Evolutionary conservation across 257 asterid species (phyloP).

Genomic region (Paraleonurus japonicus): DNA sequence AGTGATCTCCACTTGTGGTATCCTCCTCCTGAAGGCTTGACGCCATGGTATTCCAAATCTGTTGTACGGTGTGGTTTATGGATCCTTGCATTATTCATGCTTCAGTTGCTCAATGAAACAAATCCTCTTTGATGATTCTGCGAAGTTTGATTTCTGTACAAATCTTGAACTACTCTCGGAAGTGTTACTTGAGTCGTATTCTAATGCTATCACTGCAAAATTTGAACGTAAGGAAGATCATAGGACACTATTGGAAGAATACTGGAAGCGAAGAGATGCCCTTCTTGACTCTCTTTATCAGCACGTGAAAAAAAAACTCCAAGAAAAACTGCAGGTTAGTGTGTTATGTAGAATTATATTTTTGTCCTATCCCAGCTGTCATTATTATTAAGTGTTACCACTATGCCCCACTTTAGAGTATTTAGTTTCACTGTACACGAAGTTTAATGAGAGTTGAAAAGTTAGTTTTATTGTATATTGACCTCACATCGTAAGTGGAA

Average conservation of each 20-base stretch:
- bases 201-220: slow-evolving; percentile 77
- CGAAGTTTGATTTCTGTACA: slow-evolving; percentile 52
- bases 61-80: slow-evolving; percentile 74
- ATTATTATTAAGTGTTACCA: not conserved
- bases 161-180: slow-evolving; percentile 71
- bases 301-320: slow-evolving; percentile 58
- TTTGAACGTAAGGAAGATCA: slow-evolving; percentile 79
- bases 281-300: slow-evolving; percentile 78
- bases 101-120: slow-evolving; percentile 61
- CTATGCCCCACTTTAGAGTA: not conserved
- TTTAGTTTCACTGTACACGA: not conserved
- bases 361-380: not conserved
- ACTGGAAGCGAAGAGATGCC: slow-evolving; percentile 69
- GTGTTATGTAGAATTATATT: not conserved
- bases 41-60: slow-evolving; percentile 83
- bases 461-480: not conserved
- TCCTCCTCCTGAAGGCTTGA: slow-evolving; percentile 81
- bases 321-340: slow-evolving; percentile 57
- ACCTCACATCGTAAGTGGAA: not conserved
- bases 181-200: slow-evolving; percentile 77
- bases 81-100: slow-evolving; percentile 76
- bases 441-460: not conserved
- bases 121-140: slow-evolving; percentile 54
- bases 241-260: slow-evolving; percentile 64
- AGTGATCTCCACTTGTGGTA: slow-evolving; percentile 82